Percentiles rank a stretch among this genome's conserved stretches.
These are phyloP conservation scores for Agrocybe praecox DNA, from an alignment of 768 basidiomycete species.

Conservation along the genomic window DNA sequence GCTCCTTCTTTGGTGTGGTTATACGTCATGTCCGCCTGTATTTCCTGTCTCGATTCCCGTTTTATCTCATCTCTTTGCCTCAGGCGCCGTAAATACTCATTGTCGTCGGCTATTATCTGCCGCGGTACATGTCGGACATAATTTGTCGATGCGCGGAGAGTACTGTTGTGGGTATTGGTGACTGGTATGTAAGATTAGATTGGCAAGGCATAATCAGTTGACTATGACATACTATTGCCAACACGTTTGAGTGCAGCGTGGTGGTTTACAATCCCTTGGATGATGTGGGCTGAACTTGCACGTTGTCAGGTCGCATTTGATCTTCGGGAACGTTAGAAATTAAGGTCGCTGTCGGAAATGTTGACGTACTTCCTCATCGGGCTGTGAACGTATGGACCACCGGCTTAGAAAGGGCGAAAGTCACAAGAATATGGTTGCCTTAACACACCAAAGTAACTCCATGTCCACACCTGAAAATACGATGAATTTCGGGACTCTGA, in stretches of 20 bases:
- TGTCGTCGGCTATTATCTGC: slow-evolving; percentile 9
- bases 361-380: slow-evolving; percentile 56
- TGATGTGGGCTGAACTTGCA: slow-evolving; percentile 70
- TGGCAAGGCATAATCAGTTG: not conserved
- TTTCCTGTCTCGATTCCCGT: slow-evolving; percentile 13
- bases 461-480: slow-evolving; percentile 52
- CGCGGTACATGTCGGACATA: slow-evolving; percentile 53
- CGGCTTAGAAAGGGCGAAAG: not conserved
- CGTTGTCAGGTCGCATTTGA: slow-evolving; percentile 58
- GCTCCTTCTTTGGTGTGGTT: slow-evolving; percentile 1
- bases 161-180: slow-evolving; percentile 71
- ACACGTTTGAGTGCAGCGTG: slow-evolving; percentile 56
- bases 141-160: slow-evolving; percentile 61
- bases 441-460: slow-evolving; percentile 47
- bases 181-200: slow-evolving; percentile 36
- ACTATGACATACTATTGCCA: slow-evolving; percentile 67
- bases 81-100: not conserved
- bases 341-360: not conserved
- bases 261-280: slow-evolving; percentile 48
- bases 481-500: slow-evolving; percentile 3
- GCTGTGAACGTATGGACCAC: slow-evolving; percentile 32
- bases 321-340: slow-evolving; percentile 38
- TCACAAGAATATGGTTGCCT: not conserved
- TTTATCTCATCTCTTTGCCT: slow-evolving; percentile 15
- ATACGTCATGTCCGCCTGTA: slow-evolving; percentile 13